Percentiles rank a stretch among this genome's conserved stretches.
phyloP scores from a whole-genome alignment of 352 stramenopile genomes.

The Phytophthora megakarya region DNA sequence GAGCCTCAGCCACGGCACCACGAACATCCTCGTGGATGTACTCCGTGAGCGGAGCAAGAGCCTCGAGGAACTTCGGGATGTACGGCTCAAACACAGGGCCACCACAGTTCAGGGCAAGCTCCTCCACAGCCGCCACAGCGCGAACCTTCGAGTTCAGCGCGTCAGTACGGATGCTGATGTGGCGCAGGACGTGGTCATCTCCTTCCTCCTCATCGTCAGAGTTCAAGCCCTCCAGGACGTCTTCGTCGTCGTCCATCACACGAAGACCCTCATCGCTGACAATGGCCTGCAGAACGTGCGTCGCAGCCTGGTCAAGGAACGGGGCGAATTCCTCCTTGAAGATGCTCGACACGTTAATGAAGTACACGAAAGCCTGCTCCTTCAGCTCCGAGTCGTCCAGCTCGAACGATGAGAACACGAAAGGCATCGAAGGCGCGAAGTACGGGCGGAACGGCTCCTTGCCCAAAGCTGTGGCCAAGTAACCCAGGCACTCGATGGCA shows the following conservation, averaged over 20 bases:
- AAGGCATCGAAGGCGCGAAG: conserved; percentile 94
- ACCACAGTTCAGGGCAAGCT: conserved; percentile 81
- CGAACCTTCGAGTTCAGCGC: conserved; percentile 87
- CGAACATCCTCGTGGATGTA: conserved; percentile 90
- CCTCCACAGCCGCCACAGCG: conserved; percentile 80
- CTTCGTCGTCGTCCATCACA: conserved; percentile 73
- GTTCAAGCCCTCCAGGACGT: conserved; percentile 73
- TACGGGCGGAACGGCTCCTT: conserved; percentile 96
- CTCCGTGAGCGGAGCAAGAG: conserved; percentile 76
- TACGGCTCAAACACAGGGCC: conserved; percentile 80
- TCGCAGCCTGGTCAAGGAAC: conserved; percentile 87
- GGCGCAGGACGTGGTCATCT: conserved; percentile 67
- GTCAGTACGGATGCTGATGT: conserved; percentile 89
- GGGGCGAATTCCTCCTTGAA: conserved; percentile 97
- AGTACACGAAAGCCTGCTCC: conserved; percentile 98
- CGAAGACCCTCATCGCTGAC: conserved; percentile 81
- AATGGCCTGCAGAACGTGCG: conserved; percentile 69
- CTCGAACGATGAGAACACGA: conserved; percentile 92
- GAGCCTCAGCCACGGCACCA: conserved; percentile 75
- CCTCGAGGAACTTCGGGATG: conserved; percentile 84
- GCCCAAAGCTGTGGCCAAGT: conserved; percentile 96
- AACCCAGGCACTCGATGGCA: conserved; percentile 98
- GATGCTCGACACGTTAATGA: conserved; percentile 98
- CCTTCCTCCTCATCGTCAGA: conserved; percentile 82
- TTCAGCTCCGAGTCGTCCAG: conserved; percentile 96